Conservation (phyloP, 495 filamentous ascomycete species). For the Recurvomyces mirabilis region DNA sequence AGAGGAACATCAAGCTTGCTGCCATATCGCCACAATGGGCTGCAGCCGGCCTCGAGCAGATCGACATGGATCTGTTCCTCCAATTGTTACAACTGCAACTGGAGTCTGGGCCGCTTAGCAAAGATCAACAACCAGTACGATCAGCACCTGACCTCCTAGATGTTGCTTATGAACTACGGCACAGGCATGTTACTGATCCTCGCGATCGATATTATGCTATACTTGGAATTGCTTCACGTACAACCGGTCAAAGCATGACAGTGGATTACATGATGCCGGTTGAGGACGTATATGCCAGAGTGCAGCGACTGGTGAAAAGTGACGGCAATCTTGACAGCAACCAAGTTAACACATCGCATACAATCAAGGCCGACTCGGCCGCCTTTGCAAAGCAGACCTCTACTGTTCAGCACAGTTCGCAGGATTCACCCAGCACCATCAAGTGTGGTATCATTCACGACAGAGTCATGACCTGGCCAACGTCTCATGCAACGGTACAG, state of each 20-base stretch:
- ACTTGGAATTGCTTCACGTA: not conserved
- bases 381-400: not conserved
- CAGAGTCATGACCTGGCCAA: too few relatives aligned
- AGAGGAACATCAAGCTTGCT: not conserved
- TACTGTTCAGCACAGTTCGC: not conserved
- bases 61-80: not conserved
- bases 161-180: not conserved
- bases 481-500: too few relatives aligned
- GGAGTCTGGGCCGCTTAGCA: not conserved
- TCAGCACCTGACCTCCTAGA: not conserved
- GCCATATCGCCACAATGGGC: not conserved
- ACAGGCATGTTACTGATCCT: not conserved
- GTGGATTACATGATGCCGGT: not conserved
- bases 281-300: not conserved
- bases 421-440: not conserved
- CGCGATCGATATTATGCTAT: not conserved
- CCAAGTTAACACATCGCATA: too few relatives aligned
- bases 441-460: too few relatives aligned
- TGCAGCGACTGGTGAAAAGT: not conserved
- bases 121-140: not conserved
- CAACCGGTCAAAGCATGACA: not conserved
- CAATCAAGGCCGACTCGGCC: too few relatives aligned
- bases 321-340: not conserved
- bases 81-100: slow-evolving; percentile 1
- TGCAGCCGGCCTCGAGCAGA: not conserved